Evolutionary conservation across 257 asterid species (phyloP).

Genomic region (Plantago major): DNA sequence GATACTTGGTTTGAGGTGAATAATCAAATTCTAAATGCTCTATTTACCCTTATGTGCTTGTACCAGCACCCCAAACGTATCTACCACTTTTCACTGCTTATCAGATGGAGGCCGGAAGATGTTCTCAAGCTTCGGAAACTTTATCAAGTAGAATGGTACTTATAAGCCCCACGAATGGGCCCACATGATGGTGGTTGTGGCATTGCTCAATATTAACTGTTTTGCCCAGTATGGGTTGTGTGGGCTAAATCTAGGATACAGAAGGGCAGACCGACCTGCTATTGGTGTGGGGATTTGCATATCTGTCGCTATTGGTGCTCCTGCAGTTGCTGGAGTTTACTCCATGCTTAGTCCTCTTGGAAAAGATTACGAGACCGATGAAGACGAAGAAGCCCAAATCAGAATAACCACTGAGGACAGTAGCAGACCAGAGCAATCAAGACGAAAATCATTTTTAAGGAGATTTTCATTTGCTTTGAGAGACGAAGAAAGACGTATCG

Average conservation of each 20-base stretch:
- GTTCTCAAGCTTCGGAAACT: slow-evolving; percentile 55
- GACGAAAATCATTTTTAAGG: slow-evolving; percentile 52
- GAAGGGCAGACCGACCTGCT: slow-evolving; percentile 63
- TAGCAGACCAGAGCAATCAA: slow-evolving; percentile 29
- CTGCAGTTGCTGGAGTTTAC: slow-evolving; percentile 74
- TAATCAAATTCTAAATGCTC: slow-evolving; percentile 83
- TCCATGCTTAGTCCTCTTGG: slow-evolving; percentile 77
- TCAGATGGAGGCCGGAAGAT: slow-evolving; percentile 58
- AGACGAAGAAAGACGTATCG: slow-evolving; percentile 39
- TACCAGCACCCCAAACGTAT: slow-evolving; percentile 77
- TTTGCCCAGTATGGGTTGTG: slow-evolving; percentile 77
- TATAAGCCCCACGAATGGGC: slow-evolving; percentile 85
- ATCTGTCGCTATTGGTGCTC: slow-evolving; percentile 69
- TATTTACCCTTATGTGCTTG: slow-evolving; percentile 83
- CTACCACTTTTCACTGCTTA: slow-evolving; percentile 57
- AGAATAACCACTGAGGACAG: slow-evolving; percentile 31
- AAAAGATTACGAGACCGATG: slow-evolving; percentile 51
- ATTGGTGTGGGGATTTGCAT: slow-evolving; percentile 69
- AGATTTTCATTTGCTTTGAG: slow-evolving; percentile 55
- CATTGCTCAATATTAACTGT: slow-evolving; percentile 62
- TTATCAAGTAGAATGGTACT: slow-evolving; percentile 65
- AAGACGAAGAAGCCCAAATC: slow-evolving; percentile 61
- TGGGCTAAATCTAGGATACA: slow-evolving; percentile 73
- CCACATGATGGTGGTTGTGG: slow-evolving; percentile 81
- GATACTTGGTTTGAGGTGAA: slow-evolving; percentile 87